Base-by-base conservation (phyloP, 1,284 basidiomycete species). In the Apiotrichum montevideense region DNA sequence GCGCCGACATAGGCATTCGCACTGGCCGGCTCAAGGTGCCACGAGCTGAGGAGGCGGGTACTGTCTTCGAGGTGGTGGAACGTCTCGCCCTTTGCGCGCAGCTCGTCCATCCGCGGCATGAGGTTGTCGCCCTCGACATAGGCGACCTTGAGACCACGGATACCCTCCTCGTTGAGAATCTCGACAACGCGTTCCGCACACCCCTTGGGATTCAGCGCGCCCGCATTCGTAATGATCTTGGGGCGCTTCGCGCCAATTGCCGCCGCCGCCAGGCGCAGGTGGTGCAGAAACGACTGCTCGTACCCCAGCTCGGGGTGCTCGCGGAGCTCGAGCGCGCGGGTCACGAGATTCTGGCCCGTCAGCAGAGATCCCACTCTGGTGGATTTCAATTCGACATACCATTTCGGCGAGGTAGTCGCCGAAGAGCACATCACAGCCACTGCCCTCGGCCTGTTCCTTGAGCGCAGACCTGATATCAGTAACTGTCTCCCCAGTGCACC, bases 211-310 rank as follows among this genome's bases (percentile, higher is more conserved):
- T 65, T 65, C 11, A 65, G 52, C 2, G 59, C 64, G 1, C 64
- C 64, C 4, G 64, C 64, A 35, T 65, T 63, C 4, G 64, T 63
- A 15, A 65, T 35, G 34, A 65, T 52, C 49, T 62, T 62, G 40
- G 53, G 58, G 2, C 51, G 52, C 34, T 57, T 57, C 32, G 35
- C 32, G 5, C 54, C 60, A 37, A 65, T 59, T 9, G 55, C 51
- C 4, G 56, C 49, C 0, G 61, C 56, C 9, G 62, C 60, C 0
- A 52, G 37, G 29, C 41, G 46, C 8, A 63, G 53, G 56, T 65
- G 64, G 8, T 45, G 47, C 37, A 65, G 51, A 51, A 65, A 65
- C 15, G 49, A 43, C 10, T 46, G 53, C 48, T 65, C 64, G 52
- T 63, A 65, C 13, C 64, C 64, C 8, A 54, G 46, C 21, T 51